Percentiles rank a stretch among this genome's conserved stretches.
phyloP scores from a whole-genome alignment of 192 early-diverging fungal species.

The Pecoramyces ruminantium region DNA sequence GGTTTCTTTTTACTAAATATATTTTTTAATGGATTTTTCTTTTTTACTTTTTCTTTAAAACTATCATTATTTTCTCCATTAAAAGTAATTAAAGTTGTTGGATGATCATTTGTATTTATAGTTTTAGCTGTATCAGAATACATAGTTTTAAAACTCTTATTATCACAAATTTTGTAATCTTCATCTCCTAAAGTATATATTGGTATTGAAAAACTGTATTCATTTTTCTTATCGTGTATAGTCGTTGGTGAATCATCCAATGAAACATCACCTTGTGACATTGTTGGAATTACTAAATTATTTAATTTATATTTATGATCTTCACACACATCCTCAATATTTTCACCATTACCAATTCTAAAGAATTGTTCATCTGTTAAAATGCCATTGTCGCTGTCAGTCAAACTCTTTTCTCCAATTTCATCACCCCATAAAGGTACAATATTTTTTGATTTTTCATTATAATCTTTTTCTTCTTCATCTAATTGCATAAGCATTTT shows the following conservation, averaged over 20 bases:
- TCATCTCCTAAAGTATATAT: background rate
- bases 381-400: background rate
- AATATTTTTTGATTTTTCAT: background rate
- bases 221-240: background rate
- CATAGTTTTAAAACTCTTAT: background rate
- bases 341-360: background rate
- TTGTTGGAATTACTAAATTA: background rate
- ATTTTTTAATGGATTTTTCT: no score
- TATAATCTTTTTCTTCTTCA: background rate
- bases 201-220: background rate
- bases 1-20: no score
- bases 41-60: no score
- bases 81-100: no score
- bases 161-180: background rate
- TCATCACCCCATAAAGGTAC: background rate
- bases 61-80: no score
- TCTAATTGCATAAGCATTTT: background rate
- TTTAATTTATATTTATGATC: background rate
- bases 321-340: background rate
- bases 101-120: no score
- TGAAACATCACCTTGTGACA: background rate
- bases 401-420: background rate
- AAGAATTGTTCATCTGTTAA: background rate
- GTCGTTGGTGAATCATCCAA: background rate
- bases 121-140: background rate